These are phyloP conservation scores for Gastroboletus turbinatus DNA, from an alignment of 1,284 basidiomycete species.

Conservation along the genomic window DNA sequence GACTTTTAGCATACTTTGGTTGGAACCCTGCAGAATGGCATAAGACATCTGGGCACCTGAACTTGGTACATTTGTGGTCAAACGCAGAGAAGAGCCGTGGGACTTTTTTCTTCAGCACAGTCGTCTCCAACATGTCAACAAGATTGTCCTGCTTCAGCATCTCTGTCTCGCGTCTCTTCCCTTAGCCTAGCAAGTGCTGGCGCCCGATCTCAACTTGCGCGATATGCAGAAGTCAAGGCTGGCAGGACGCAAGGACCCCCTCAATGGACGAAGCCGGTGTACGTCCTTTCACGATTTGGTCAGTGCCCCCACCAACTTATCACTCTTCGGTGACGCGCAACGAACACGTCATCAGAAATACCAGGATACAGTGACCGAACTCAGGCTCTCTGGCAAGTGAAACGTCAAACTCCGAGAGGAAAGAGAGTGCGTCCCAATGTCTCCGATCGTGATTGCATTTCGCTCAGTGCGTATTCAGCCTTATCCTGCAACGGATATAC, in stretches of 20 bases:
- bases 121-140: no score
- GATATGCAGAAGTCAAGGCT: constrained; percentile 61
- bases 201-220: constrained; percentile 55
- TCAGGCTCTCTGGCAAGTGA: constrained; percentile 55
- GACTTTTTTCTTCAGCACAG: no score
- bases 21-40: not conserved
- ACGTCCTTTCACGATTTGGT: no score
- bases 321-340: constrained; percentile 12
- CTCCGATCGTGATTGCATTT: constrained; percentile 6
- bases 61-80: no score
- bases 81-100: no score
- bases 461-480: constrained; percentile 35
- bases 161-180: constrained; percentile 59
- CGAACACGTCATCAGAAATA: constrained; percentile 45
- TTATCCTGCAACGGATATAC: constrained; percentile 56
- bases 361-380: constrained; percentile 53
- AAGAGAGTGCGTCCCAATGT: constrained; percentile 47
- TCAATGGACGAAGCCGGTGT: constrained; percentile 41
- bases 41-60: no score
- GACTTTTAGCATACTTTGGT: no score
- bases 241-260: constrained; percentile 51
- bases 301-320: constrained; percentile 10
- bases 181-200: constrained; percentile 57
- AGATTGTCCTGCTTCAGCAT: constrained; percentile 38
- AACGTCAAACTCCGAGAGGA: constrained; percentile 60